These are phyloP conservation scores for Astragalus membranaceus DNA, from an alignment of 306 rosid genomes.

Conservation along the genomic window DNA sequence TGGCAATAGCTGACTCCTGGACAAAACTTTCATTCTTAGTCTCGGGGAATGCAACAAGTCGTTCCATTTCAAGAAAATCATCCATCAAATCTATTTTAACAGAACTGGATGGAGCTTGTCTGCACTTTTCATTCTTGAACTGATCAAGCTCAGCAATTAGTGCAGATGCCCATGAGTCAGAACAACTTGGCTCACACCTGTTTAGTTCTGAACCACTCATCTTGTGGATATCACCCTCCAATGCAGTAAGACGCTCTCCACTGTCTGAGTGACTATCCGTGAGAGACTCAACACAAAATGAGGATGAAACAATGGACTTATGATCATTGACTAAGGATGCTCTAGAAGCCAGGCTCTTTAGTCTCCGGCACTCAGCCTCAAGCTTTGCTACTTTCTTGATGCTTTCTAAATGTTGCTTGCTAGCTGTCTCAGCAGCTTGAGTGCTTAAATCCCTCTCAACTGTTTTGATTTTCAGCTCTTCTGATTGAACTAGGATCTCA, in stretches of 20 bases:
- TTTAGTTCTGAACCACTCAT: conserved; percentile 41
- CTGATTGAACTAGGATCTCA: conserved; percentile 54
- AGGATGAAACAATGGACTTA: conserved; percentile 55
- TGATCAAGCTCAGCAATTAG: conserved; percentile 77
- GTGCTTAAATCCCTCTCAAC: conserved; percentile 93
- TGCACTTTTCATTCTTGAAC: conserved; percentile 63
- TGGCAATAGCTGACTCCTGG: conserved; percentile 31
- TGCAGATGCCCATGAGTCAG: conserved; percentile 75
- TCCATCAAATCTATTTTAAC: conserved; percentile 75
- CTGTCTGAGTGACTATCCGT: conserved; percentile 73
- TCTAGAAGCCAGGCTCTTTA: conserved; percentile 43
- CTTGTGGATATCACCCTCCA: conserved; percentile 43
- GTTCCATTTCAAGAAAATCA: conserved; percentile 98
- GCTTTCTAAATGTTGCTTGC: conserved; percentile 91
- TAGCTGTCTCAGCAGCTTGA: conserved; percentile 86
- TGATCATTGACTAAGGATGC: conserved; percentile 42
- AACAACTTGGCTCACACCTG: conserved; percentile 53
- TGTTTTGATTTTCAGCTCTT: conserved; percentile 72
- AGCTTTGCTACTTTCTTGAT: conserved; percentile 86
- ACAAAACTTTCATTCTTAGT: conserved; percentile 29
- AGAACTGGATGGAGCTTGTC: conserved; percentile 44
- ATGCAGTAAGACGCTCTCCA: conserved; percentile 43
- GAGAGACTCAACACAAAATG: conserved; percentile 60
- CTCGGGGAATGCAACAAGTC: conserved; percentile 66
- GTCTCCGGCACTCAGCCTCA: conserved; percentile 85